Base-by-base conservation (phyloP, 345 rosid genomes). In the Murraya paniculata region DNA sequence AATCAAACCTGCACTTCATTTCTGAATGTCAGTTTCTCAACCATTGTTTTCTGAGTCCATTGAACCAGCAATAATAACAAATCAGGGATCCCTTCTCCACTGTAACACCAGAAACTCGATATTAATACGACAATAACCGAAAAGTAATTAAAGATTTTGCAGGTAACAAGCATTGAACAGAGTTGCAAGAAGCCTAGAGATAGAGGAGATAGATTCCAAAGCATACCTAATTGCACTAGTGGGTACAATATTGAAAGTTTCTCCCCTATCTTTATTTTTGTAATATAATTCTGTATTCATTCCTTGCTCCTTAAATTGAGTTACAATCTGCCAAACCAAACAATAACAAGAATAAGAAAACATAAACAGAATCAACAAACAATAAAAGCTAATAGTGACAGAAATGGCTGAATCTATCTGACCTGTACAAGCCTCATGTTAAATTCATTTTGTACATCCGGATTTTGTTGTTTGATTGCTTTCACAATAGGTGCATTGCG, bases 11-110 rank as follows among this genome's bases (percentile, higher is more conserved):
- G 92, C 77, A 96, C 79, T 82, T 96, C 92, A 84, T 91, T 82
- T 75, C 90, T 88, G 82, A 83, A 95, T 24, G 96, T 93, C 48
- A 95, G 92, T 78, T 95, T 95, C 79, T 92, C 97, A 81, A 90
- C 93, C 99, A 95, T 93, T 58, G 99, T 93, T 82, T 89, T 95
- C 85, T 95, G 98, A 78, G 94, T 84, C 98, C 97, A 95, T 22
- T 92, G 94, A 79, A 95, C 92, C 77, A 95, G 88, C 74, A 89
- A 83, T 80, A 95, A 84, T 81, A 95, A 84, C 71, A 93, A 73
- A 88, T 95, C 98, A 4, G 97, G 99, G 78, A 95, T 86, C 35
- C 99, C 98, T 81, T 95, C 98, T 55, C 99, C 99, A 82, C 99
- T 93, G 83, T 25, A 77, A 86, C 74, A 79, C 77, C 76, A 76